These are phyloP conservation scores for Dicorynia guianensis DNA, from an alignment of 306 rosid species.

Conservation along the genomic window DNA sequence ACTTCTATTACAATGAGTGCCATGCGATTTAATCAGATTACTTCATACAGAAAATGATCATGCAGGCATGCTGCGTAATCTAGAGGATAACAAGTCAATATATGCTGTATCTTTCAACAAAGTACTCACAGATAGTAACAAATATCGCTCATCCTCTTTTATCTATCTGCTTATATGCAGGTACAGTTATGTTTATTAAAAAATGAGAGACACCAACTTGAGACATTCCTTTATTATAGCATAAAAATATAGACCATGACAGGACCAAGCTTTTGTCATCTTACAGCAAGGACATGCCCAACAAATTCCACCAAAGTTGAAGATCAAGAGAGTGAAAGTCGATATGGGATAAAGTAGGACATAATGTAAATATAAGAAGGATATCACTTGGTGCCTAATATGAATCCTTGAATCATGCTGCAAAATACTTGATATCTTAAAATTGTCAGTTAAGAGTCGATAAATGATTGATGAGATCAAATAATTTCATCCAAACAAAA, in stretches of 20 bases:
- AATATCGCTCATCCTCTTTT: not conserved
- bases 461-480: not conserved
- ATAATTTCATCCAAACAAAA: not conserved
- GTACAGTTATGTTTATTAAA: not conserved
- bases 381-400: not conserved
- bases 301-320: not conserved
- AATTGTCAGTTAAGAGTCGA: not conserved
- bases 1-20: too few relatives aligned
- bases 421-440: not conserved
- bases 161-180: not conserved
- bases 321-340: conserved; percentile 6
- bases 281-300: not conserved
- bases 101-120: too few relatives aligned
- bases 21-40: too few relatives aligned
- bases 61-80: too few relatives aligned
- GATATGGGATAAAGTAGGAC: not conserved
- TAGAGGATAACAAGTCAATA: too few relatives aligned
- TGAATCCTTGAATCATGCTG: not conserved
- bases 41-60: too few relatives aligned
- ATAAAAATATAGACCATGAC: not conserved
- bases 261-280: not conserved
- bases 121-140: too few relatives aligned
- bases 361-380: not conserved
- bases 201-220: not conserved
- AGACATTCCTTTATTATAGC: not conserved